Evolutionary conservation across 1,284 basidiomycete genomes (phyloP), one percentile per base, ranked within the genome.

Genomic region (Erythrobasidium hasegawianum): DNA sequence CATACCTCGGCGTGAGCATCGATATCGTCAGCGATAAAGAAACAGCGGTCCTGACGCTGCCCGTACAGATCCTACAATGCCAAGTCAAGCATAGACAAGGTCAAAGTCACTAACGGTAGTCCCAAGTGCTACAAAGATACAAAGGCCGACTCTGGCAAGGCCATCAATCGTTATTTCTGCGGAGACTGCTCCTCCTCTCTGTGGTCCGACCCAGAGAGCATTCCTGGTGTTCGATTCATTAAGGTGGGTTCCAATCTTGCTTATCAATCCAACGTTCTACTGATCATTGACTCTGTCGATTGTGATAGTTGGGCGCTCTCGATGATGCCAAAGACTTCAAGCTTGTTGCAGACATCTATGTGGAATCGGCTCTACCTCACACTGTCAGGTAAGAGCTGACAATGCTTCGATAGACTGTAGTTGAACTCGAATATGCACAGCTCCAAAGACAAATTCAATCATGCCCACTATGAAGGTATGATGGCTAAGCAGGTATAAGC

Each of bases 381-480:
- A 64, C 53, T 29, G 49, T 54, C 16, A 57, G 33, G 13, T 41
- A 43, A 45, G n/a, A n/a, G n/a, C n/a, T n/a, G n/a, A n/a, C n/a
- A n/a, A n/a, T n/a, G n/a, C n/a, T n/a, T n/a, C n/a, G n/a, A n/a
- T n/a, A n/a, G n/a, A n/a, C n/a, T n/a, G n/a, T n/a, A n/a, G n/a
- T n/a, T n/a, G n/a, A n/a, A n/a, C n/a, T n/a, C n/a, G n/a, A n/a
- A n/a, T n/a, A n/a, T n/a, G n/a, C 60, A 8, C 24, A 64, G 61
- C 24, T 24, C 50, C 38, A 64, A 64, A 27, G 16, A 24, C 54
- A 57, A 47, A 24, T 64, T 56, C 52, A 24, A 24, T n/a, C 61
- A 64, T 52, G 60, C 59, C 53, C 68, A 65, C 14, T 69, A 65
- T 26, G 68, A 69, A 45, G 68, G 68, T 24, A 66, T 69, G 62